Evolutionary conservation across 768 basidiomycete genomes (phyloP), one percentile per base, ranked within the genome.

Genomic region (Trametes coccinea): DNA sequence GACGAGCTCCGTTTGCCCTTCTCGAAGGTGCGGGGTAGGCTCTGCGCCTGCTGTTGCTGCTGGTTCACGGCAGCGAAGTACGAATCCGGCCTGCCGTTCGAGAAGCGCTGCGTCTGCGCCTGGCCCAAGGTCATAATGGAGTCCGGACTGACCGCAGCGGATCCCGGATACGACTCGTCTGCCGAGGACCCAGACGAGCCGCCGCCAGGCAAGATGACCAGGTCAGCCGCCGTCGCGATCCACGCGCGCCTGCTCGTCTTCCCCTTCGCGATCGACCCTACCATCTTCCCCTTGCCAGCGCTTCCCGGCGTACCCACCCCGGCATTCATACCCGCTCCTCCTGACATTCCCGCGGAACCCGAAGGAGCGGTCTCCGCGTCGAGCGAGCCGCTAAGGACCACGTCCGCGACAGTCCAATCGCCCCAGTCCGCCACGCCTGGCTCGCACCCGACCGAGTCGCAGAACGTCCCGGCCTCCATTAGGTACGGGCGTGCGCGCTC

Each of bases 391-490:
- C 70, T 70, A 3, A 78, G 67, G 1, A 78, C 59, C 45, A 72
- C 56, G 53, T 78, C 77, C 3, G 72, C 70, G 29, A 78, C 64
- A 3, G 72, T 71, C 72, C 72, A 76, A 43, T 72, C 70, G n/a
- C 62, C 56, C 40, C 61, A 56, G 60, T 53, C 55, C 29, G 56
- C 50, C 44, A 56, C 40, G 45, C 53, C 62, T 2, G 62, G 62
- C 37, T 59, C 63, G 50, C 62, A 60, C 33, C 53, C 61, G 29
- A 74, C 62, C 4, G 65, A 39, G 17, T 70, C 67, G 3, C 66
- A 64, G 31, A 75, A 67, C 22, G 69, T 70, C 39, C 63, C 16
- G 4, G 68, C 57, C 37, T 69, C 63, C 65, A 76, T 67, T 47
- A 76, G 65, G 66, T 68, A 75, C 40, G 73, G 71, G 5, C 67